Base-by-base conservation (phyloP, 495 filamentous ascomycete species). In the Tuber melanosporum region DNA sequence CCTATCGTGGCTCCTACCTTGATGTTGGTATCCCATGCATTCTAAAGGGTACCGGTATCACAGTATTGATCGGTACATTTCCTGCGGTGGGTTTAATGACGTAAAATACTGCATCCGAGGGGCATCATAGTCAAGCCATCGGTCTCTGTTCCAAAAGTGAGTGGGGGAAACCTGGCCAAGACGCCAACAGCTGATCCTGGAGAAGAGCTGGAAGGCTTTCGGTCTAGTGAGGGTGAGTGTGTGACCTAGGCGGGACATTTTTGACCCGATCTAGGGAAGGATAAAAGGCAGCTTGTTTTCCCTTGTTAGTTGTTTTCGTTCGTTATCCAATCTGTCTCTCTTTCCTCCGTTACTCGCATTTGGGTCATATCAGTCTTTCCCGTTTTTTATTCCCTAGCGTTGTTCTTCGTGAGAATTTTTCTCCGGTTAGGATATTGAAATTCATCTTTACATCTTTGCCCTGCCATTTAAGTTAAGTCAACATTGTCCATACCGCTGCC, bases 81-180 rank as follows among this genome's bases (percentile, higher is more conserved):
- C 84, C 83, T 22, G 83, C 75, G 1, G 83, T 84, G 0, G 85
- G 82, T 44, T 86, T 86, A 15, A 86, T 83, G 14, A 82, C 84
- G 74, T 88, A 88, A 17, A 89, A 74, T 1, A 84, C 86, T 17
- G 85, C 85, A 4, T 84, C 32, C 1, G 32, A 32, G 32, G 0
- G 87, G 86, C 3, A 73, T 74, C 20, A 87, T 72, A 32, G 88
- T 83, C 3, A 86, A 88, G 0, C 87, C 86, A 72, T 85, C 83
- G 3, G 87, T 87, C 72, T 89, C 88, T 8, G 86, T 86, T 0
- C 87, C 87, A 0, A 89, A 75, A 0, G 86, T 72, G 19, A 87
- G 73, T 0, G 87, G 84, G 3, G 84, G 81, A 41, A 85, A 87
- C n/a, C 86, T 86, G 49, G 86, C 85, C 8, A 86, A 84, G 10